Evolutionary conservation across 768 basidiomycete genomes (phyloP).

Genomic region (Gloeopeniophorella convolvens): DNA sequence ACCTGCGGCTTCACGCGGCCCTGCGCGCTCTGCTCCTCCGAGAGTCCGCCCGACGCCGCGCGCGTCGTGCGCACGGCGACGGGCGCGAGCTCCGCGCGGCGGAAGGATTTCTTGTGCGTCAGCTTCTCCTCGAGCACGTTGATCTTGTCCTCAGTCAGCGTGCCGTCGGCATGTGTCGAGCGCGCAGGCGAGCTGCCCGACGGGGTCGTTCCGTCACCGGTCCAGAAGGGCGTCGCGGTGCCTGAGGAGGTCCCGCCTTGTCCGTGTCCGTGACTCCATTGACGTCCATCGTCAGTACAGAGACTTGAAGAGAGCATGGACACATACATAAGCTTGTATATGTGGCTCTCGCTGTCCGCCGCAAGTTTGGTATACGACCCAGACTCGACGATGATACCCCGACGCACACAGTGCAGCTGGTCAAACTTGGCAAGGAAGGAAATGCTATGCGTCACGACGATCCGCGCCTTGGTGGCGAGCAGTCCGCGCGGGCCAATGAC

Average conservation of each 20-base stretch:
- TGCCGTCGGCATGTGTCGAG: conserved; percentile 14
- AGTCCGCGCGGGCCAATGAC: conserved; percentile 84
- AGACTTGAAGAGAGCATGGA: not conserved
- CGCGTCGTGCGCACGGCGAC: conserved; percentile 33
- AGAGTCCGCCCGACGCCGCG: conserved; percentile 39
- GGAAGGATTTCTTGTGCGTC: conserved; percentile 49
- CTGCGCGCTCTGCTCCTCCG: conserved; percentile 70
- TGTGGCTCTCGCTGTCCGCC: conserved; percentile 52
- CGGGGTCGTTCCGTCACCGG: not conserved
- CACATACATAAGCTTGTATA: conserved; percentile 71
- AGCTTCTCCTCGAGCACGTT: conserved; percentile 41
- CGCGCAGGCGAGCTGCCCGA: conserved; percentile 10
- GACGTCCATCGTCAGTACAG: not conserved
- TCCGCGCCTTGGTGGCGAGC: conserved; percentile 74
- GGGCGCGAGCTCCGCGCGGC: conserved; percentile 45
- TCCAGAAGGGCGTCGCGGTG: conserved; percentile 23
- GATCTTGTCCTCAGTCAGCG: conserved; percentile 13
- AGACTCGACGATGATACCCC: conserved; percentile 74
- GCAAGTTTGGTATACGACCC: conserved; percentile 60
- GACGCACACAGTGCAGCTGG: conserved; percentile 64
- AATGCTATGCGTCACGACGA: conserved; percentile 83
- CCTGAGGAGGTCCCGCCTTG: conserved; percentile 14
- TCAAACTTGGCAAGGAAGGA: conserved; percentile 79
- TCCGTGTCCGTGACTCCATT: conserved; percentile 17
- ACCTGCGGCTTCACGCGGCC: conserved; percentile 75